Percentiles rank a stretch among this genome's conserved stretches.
These are phyloP conservation scores for Pseudomassariella vexata DNA, from an alignment of 2,329 filamentous ascomycete genomes.

Conservation along the genomic window DNA sequence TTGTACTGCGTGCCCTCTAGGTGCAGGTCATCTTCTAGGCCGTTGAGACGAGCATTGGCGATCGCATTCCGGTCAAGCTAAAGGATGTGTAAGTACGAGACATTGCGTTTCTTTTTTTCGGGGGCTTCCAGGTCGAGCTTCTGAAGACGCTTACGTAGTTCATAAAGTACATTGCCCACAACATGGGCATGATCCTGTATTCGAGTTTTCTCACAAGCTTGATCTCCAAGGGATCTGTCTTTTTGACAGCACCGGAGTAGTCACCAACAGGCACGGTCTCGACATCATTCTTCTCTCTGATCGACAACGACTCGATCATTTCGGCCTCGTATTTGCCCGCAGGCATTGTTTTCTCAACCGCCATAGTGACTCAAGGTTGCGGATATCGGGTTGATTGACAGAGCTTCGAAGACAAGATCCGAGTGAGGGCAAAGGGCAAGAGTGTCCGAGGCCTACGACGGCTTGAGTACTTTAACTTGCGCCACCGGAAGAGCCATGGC, in stretches of 20 bases:
- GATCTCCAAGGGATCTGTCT: conserved; percentile 27
- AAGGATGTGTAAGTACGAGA: background rate
- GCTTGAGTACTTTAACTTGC: no score
- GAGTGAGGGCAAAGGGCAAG: no score
- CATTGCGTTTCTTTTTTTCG: no score
- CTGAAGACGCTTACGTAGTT: conserved; percentile 22
- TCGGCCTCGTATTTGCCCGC: no score
- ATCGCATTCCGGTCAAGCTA: conserved; percentile 42
- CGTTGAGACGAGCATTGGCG: conserved; percentile 26
- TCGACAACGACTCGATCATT: no score
- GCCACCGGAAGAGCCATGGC: no score
- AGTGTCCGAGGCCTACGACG: no score
- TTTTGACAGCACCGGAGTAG: conserved; percentile 27
- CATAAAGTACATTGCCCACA: conserved; percentile 35
- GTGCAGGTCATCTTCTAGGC: conserved; percentile 17
- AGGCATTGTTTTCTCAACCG: no score
- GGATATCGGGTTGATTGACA: no score
- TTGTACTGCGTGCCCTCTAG: conserved; percentile 7
- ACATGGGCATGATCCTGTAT: conserved; percentile 31
- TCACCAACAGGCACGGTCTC: conserved; percentile 10
- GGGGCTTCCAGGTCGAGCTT: background rate
- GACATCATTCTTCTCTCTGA: background rate
- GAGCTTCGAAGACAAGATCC: no score
- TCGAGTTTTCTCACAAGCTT: conserved; percentile 30
- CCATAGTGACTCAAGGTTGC: no score